Percentiles rank a stretch among this genome's conserved stretches.
These are phyloP conservation scores for Myrmaecium sp. DNA, from an alignment of 2,329 filamentous ascomycete genomes.

Conservation along the genomic window DNA sequence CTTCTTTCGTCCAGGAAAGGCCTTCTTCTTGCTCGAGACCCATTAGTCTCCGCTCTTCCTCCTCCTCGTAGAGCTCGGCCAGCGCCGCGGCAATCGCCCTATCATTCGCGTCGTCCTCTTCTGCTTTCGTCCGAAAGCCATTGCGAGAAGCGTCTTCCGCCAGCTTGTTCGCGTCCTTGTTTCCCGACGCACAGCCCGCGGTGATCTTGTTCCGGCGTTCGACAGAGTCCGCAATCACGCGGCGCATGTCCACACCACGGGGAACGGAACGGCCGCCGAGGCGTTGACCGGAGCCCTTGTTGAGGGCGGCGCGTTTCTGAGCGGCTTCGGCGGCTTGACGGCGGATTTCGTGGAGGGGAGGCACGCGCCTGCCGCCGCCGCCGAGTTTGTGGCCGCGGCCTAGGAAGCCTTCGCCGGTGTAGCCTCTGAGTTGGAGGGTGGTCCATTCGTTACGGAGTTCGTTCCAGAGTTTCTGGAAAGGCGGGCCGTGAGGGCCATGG, in stretches of 20 bases:
- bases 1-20: slow-evolving; percentile 18
- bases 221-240: slow-evolving; percentile 54
- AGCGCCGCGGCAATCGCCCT: slow-evolving; percentile 70
- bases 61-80: slow-evolving; percentile 74
- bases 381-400: slow-evolving; percentile 59
- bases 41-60: slow-evolving; percentile 35
- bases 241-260: slow-evolving; percentile 52
- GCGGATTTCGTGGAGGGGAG: slow-evolving; percentile 54
- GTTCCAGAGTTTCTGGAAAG: slow-evolving; percentile 78
- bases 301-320: slow-evolving; percentile 46
- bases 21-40: slow-evolving; percentile 18
- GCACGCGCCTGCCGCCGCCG: slow-evolving; percentile 38
- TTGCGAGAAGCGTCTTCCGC: slow-evolving; percentile 44
- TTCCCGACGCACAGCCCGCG: slow-evolving; percentile 60
- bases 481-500: slow-evolving; percentile 63
- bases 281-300: slow-evolving; percentile 48
- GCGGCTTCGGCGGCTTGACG: slow-evolving; percentile 57
- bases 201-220: slow-evolving; percentile 48
- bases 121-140: slow-evolving; percentile 67
- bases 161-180: slow-evolving; percentile 48
- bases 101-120: slow-evolving; percentile 81
- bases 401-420: slow-evolving; percentile 79
- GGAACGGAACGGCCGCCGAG: slow-evolving; percentile 46
- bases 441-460: slow-evolving; percentile 76
- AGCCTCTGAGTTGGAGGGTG: slow-evolving; percentile 60